These are phyloP conservation scores for Neocatenulostroma microsporum DNA, from an alignment of 2,329 filamentous ascomycete species.

Conservation along the genomic window DNA sequence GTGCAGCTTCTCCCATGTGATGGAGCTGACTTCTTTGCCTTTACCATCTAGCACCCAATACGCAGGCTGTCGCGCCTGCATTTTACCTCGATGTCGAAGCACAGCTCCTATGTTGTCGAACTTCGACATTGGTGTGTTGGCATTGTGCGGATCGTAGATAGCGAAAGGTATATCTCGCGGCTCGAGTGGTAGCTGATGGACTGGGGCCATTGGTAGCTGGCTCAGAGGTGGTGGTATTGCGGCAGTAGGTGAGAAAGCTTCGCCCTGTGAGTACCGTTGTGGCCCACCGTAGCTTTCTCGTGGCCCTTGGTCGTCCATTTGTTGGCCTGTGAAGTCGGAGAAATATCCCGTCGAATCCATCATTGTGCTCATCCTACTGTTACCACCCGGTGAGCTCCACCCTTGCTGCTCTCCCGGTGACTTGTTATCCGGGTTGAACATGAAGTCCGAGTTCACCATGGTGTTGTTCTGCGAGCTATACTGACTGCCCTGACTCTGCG, in stretches of 20 bases:
- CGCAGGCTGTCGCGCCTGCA: constrained; percentile 75
- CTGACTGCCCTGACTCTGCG: constrained; percentile 43
- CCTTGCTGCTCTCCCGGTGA: constrained; percentile 36
- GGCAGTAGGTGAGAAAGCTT: constrained; percentile 87
- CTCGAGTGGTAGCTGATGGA: constrained; percentile 82
- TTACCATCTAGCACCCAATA: constrained; percentile 96
- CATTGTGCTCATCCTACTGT: constrained; percentile 68
- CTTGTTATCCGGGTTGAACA: constrained; percentile 72
- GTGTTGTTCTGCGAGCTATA: constrained; percentile 46
- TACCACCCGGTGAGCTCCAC: constrained; percentile 34
- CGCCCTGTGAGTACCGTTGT: constrained; percentile 79
- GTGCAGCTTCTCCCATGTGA: constrained; percentile 95
- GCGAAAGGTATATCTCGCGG: constrained; percentile 92
- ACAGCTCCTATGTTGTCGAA: constrained; percentile 97
- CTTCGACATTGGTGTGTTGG: constrained; percentile 81
- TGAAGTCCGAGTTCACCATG: constrained; percentile 66
- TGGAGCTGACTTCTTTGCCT: constrained; percentile 92
- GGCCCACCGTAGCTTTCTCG: constrained; percentile 67
- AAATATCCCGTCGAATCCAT: constrained; percentile 78
- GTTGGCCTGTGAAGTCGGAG: constrained; percentile 90
- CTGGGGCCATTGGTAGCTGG: constrained; percentile 68
- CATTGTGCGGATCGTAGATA: constrained; percentile 87
- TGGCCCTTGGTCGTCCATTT: constrained; percentile 59
- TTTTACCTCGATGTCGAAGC: constrained; percentile 74
- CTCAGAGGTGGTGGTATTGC: constrained; percentile 82